A percentile compares a stretch with the other conserved stretches of the same genome.
Conservation (phyloP, 2,329 filamentous ascomycete genomes). For the Cladosporium sp. region DNA sequence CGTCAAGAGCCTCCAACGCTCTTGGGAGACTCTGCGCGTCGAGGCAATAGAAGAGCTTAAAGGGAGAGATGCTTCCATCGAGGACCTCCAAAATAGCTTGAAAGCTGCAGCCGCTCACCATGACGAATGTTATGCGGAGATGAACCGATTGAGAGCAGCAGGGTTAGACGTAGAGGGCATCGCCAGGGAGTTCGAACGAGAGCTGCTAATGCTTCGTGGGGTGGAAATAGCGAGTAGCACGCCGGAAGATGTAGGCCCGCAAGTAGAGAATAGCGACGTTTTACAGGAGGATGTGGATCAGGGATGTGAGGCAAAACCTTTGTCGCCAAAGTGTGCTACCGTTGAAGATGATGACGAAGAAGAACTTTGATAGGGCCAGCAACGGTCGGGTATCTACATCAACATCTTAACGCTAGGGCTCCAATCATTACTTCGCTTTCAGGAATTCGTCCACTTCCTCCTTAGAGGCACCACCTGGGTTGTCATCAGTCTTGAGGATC, state of each 20-base stretch:
- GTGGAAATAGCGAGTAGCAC: not conserved
- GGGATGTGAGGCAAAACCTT: not conserved
- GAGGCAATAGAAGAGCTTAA: not conserved
- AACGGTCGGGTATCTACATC: not conserved
- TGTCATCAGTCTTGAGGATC: constrained; percentile 1
- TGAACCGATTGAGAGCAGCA: not conserved
- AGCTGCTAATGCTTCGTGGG: not conserved
- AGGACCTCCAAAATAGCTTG: not conserved
- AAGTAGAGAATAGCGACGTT: not conserved
- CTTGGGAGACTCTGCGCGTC: not conserved
- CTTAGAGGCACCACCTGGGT: constrained; percentile 9
- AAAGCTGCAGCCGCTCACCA: not conserved
- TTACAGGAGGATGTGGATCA: not conserved
- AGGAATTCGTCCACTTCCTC: constrained; percentile 9
- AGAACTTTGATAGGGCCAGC: not conserved
- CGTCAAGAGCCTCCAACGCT: not conserved
- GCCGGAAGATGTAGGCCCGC: not conserved
- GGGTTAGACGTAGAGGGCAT: not conserved
- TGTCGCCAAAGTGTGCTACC: not conserved
- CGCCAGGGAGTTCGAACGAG: not conserved
- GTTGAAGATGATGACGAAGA: not conserved
- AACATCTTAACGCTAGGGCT: not conserved
- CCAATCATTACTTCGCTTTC: constrained; percentile 22
- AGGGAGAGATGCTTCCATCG: not conserved
- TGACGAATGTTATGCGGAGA: not conserved